These are phyloP conservation scores for Salix exigua DNA, from an alignment of 345 rosid species.

Conservation along the genomic window DNA sequence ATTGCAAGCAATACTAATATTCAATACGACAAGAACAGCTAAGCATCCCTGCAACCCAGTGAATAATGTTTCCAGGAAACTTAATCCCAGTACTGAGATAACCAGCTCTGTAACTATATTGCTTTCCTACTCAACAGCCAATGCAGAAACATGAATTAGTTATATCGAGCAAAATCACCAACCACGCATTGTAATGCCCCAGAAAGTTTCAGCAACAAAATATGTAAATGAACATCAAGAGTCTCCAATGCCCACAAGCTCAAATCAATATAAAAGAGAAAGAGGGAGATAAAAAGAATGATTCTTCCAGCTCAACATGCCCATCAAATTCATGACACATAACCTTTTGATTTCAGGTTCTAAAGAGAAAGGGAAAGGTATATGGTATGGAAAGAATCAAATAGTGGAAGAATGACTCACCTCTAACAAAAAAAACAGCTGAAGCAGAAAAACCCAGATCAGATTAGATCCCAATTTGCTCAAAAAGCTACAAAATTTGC, in stretches of 20 bases:
- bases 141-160: background rate
- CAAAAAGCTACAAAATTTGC: slow-evolving; percentile 23
- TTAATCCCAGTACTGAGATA: slow-evolving; percentile 13
- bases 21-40: background rate
- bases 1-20: background rate
- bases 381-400: slow-evolving; percentile 21
- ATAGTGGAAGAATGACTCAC: slow-evolving; percentile 41
- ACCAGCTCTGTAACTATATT: background rate
- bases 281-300: slow-evolving; percentile 7
- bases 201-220: slow-evolving; percentile 23
- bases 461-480: slow-evolving; percentile 53
- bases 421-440: slow-evolving; percentile 29
- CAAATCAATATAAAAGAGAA: slow-evolving; percentile 12
- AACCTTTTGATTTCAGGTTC: slow-evolving; percentile 19
- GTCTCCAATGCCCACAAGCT: background rate
- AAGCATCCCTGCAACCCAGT: slow-evolving; percentile 7
- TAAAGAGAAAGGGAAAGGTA: slow-evolving; percentile 13
- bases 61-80: slow-evolving; percentile 3
- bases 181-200: slow-evolving; percentile 39
- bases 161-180: slow-evolving; percentile 21
- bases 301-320: slow-evolving; percentile 38
- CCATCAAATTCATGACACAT: slow-evolving; percentile 29
- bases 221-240: slow-evolving; percentile 12
- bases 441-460: slow-evolving; percentile 44
- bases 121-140: slow-evolving; percentile 11